Percentiles rank a stretch among this genome's conserved stretches.
phyloP scores from a whole-genome alignment of 345 rosid species.

The Arabidopsis arenosa region DNA sequence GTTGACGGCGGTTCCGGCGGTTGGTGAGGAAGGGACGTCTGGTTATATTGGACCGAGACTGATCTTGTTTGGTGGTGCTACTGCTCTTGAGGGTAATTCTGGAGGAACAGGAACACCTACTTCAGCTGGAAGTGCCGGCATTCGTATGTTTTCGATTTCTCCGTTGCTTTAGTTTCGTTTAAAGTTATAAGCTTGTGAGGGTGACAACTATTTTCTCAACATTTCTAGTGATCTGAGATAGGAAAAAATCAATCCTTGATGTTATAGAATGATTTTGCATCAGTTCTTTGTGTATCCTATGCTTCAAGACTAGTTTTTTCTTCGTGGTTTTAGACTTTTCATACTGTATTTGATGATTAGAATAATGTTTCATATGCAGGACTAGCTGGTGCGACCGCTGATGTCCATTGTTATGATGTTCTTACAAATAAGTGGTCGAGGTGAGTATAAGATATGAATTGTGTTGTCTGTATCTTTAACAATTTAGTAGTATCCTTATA shows the following conservation, averaged over 20 bases:
- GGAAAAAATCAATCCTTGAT: neutral
- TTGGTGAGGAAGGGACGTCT: slow-evolving; percentile 89
- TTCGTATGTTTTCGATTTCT: slow-evolving; percentile 60
- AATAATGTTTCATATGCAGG: slow-evolving; percentile 61
- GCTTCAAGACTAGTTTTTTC: neutral
- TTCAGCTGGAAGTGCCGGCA: slow-evolving; percentile 97
- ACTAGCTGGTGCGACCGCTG: slow-evolving; percentile 98
- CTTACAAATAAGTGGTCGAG: slow-evolving; percentile 95
- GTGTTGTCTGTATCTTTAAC: neutral
- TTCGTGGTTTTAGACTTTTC: neutral
- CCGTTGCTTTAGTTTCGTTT: neutral
- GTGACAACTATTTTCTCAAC: neutral
- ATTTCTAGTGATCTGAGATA: neutral
- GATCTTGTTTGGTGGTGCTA: slow-evolving; percentile 96
- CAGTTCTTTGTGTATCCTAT: neutral
- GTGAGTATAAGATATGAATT: slow-evolving; percentile 50
- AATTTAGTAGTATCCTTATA: neutral
- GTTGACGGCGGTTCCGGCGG: slow-evolving; percentile 88
- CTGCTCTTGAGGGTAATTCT: slow-evolving; percentile 96
- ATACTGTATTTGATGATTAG: neutral
- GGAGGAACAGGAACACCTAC: slow-evolving; percentile 88
- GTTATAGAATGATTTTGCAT: neutral
- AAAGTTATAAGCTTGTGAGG: neutral
- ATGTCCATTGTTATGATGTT: slow-evolving; percentile 96
- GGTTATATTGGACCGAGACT: slow-evolving; percentile 86